These are phyloP conservation scores for Blastomyces emzantsi DNA, from an alignment of 2,329 filamentous ascomycete species.

Conservation along the genomic window DNA sequence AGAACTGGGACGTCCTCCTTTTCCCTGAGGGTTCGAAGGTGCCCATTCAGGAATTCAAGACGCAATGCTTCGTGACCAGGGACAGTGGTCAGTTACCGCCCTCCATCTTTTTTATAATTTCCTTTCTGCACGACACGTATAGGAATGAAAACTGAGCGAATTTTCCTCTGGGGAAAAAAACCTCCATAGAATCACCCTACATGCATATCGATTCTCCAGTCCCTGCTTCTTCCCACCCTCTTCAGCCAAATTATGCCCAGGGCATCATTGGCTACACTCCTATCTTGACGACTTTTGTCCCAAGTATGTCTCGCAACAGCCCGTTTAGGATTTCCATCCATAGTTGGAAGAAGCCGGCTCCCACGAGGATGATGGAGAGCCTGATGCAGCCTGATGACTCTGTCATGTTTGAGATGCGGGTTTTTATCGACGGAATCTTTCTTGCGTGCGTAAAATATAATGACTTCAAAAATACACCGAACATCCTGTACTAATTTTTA, in stretches of 20 bases:
- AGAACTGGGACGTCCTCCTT: conserved; percentile 77
- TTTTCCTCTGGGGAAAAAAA: not conserved
- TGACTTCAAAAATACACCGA: too few relatives aligned
- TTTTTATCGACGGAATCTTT: conserved; percentile 59
- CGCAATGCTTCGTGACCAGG: conserved; percentile 59
- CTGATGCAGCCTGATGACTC: conserved; percentile 50
- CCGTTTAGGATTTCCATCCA: conserved; percentile 67
- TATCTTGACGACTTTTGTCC: conserved; percentile 61
- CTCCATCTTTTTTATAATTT: conserved; percentile 19
- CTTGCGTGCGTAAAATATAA: conserved; percentile 45
- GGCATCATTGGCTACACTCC: conserved; percentile 42
- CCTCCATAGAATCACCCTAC: conserved; percentile 43
- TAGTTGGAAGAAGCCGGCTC: conserved; percentile 56
- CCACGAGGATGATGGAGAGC: conserved; percentile 49
- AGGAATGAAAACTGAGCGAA: conserved; percentile 5
- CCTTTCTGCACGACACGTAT: conserved; percentile 11
- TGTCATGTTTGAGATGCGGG: conserved; percentile 55
- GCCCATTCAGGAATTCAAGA: conserved; percentile 75
- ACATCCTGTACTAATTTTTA: not conserved
- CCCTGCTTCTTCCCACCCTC: conserved; percentile 20
- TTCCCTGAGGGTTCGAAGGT: conserved; percentile 61
- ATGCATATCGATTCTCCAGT: conserved; percentile 39
- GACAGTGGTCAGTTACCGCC: conserved; percentile 34
- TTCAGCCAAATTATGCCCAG: conserved; percentile 14
- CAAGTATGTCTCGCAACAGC: conserved; percentile 49